Conservation (phyloP, 192 early-diverging fungal genomes). For the Coemansia sp. region DNA sequence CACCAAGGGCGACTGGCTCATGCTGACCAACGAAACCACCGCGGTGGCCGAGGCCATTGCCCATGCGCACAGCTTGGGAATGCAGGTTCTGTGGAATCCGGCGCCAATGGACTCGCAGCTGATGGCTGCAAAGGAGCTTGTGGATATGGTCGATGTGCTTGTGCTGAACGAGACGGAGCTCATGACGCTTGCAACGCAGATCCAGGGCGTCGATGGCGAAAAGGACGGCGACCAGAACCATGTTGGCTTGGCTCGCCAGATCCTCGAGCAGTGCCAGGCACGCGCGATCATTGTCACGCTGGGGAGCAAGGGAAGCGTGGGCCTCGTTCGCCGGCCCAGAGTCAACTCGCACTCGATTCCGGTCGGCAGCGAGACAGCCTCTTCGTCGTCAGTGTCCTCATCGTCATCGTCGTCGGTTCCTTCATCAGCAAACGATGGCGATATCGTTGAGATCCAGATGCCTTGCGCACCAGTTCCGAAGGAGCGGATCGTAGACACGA, state of each 20-base stretch:
- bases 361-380: conserved; percentile 12
- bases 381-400: background rate
- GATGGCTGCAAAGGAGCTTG: conserved; percentile 32
- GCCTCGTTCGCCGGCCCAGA: conserved; percentile 24
- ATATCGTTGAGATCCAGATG: conserved; percentile 18
- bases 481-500: conserved; percentile 45
- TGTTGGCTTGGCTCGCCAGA: conserved; percentile 13
- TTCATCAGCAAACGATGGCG: conserved; percentile 4
- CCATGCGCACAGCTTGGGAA: conserved; percentile 56
- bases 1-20: conserved; percentile 68
- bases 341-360: conserved; percentile 25
- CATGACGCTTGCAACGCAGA: conserved; percentile 32
- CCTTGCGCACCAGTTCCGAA: conserved; percentile 24
- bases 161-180: conserved; percentile 84
- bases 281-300: conserved; percentile 35
- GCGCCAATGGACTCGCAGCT: conserved; percentile 64
- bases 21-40: conserved; percentile 88
- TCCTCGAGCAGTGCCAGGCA: conserved; percentile 10
- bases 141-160: conserved; percentile 71
- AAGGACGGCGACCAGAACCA: background rate
- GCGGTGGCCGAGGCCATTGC: conserved; percentile 65
- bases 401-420: background rate
- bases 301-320: conserved; percentile 30
- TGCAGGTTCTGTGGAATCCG: conserved; percentile 82
- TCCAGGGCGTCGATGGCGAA: conserved; percentile 13